phyloP scores from a whole-genome alignment of 2,329 filamentous ascomycete species.

The Exophiala sp. region DNA sequence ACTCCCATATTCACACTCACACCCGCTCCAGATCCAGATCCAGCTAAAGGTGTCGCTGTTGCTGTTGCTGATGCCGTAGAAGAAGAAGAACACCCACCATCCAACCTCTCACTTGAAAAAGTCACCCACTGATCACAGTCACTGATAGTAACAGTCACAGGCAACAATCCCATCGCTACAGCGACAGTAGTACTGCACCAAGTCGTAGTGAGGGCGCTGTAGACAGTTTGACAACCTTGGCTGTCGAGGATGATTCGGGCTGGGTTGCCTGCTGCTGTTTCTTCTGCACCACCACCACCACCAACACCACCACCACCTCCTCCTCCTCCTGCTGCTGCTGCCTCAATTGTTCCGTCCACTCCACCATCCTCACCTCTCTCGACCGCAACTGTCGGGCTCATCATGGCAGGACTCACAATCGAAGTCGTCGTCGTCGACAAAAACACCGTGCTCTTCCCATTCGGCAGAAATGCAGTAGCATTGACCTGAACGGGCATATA shows the following conservation, averaged over 20 bases:
- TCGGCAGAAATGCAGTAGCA: slow-evolving; percentile 24
- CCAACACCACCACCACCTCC: no score
- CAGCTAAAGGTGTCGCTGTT: not conserved
- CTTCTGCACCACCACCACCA: not conserved
- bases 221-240: slow-evolving; percentile 27
- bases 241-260: slow-evolving; percentile 18
- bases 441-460: slow-evolving; percentile 21
- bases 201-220: slow-evolving; percentile 18
- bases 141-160: slow-evolving; percentile 22
- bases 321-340: no score
- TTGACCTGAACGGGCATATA: slow-evolving; percentile 10
- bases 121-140: slow-evolving; percentile 27
- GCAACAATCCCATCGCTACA: slow-evolving; percentile 13
- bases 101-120: slow-evolving; percentile 23
- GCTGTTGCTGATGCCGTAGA: not conserved
- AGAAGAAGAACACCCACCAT: not conserved
- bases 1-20: not conserved
- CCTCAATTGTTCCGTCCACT: no score
- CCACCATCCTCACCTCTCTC: no score
- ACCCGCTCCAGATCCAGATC: not conserved
- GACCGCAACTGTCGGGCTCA: no score
- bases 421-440: slow-evolving; percentile 8
- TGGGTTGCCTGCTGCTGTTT: not conserved
- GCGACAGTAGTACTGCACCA: slow-evolving; percentile 21
- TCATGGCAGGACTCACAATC: no score